Conservation (phyloP, 768 basidiomycete genomes). For the Rhizopogon roseolus region DNA sequence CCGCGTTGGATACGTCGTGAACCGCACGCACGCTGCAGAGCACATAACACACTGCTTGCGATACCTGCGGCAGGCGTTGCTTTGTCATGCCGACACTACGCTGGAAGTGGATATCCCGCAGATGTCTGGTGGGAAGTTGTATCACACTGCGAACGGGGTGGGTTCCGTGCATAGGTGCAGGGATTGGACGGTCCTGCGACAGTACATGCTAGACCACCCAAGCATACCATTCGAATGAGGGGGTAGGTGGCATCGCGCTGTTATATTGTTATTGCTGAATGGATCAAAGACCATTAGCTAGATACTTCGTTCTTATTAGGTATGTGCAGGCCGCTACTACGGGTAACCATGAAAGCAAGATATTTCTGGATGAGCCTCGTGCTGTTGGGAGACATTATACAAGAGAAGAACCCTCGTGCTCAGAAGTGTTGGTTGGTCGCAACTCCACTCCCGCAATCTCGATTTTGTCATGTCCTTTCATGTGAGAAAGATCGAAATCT, state of each 20-base stretch:
- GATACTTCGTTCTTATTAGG: not conserved
- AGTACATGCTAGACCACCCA: slow-evolving; percentile 22
- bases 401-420: not conserved
- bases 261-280: not conserved
- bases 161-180: slow-evolving; percentile 27
- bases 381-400: not conserved
- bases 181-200: slow-evolving; percentile 28
- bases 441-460: slow-evolving; percentile 1
- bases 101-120: slow-evolving; percentile 30
- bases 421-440: not conserved
- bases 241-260: not conserved
- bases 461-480: not conserved
- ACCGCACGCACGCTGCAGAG: slow-evolving; percentile 15
- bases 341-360: not conserved
- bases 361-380: not conserved
- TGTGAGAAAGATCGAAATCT: not conserved
- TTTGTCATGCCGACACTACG: slow-evolving; percentile 35
- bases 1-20: slow-evolving; percentile 23
- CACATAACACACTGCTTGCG: slow-evolving; percentile 36
- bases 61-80: slow-evolving; percentile 32
- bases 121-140: slow-evolving; percentile 15
- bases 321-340: not conserved
- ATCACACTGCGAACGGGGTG: slow-evolving; percentile 25
- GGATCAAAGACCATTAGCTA: not conserved
- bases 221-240: slow-evolving; percentile 17